A percentile compares a stretch with the other conserved stretches of the same genome.
Conservation (phyloP, 2,329 filamentous ascomycete genomes). For the Plenodomus biglobosus region DNA sequence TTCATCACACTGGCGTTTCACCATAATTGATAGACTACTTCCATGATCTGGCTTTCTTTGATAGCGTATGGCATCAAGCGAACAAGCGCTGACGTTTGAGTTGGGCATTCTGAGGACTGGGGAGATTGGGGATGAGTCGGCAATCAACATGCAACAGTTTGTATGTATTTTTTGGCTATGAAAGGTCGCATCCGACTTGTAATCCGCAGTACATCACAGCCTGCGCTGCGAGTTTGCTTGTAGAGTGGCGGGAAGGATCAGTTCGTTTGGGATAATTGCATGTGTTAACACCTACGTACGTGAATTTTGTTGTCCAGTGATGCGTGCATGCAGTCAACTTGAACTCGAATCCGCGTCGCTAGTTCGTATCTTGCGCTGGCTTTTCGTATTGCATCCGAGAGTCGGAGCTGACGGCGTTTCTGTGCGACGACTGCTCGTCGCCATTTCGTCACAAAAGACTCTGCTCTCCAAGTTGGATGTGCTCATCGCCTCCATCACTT, state of each 20-base stretch:
- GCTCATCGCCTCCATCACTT: neutral
- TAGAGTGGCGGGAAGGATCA: conserved; percentile 22
- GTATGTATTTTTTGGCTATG: conserved; percentile 43
- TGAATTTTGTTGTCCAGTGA: no score
- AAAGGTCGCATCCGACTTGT: conserved; percentile 34
- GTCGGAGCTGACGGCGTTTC: neutral
- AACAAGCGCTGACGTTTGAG: conserved; percentile 26
- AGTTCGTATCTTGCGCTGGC: no score
- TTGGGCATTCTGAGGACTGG: conserved; percentile 27
- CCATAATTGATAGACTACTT: conserved; percentile 45
- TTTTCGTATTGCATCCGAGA: neutral
- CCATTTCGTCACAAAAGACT: conserved; percentile 1
- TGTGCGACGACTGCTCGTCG: conserved; percentile 1
- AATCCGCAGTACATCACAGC: conserved; percentile 36
- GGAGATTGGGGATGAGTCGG: conserved; percentile 28
- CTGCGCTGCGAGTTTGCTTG: conserved; percentile 17
- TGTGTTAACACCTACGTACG: conserved; percentile 9
- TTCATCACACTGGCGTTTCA: conserved; percentile 41
- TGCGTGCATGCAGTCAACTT: no score
- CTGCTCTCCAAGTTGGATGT: neutral
- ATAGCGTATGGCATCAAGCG: conserved; percentile 36
- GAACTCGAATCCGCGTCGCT: neutral
- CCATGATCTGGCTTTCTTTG: conserved; percentile 37
- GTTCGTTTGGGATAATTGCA: conserved; percentile 29
- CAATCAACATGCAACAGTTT: conserved; percentile 34